Base-by-base conservation (phyloP, 345 rosid genomes). In the Populus deltoides region DNA sequence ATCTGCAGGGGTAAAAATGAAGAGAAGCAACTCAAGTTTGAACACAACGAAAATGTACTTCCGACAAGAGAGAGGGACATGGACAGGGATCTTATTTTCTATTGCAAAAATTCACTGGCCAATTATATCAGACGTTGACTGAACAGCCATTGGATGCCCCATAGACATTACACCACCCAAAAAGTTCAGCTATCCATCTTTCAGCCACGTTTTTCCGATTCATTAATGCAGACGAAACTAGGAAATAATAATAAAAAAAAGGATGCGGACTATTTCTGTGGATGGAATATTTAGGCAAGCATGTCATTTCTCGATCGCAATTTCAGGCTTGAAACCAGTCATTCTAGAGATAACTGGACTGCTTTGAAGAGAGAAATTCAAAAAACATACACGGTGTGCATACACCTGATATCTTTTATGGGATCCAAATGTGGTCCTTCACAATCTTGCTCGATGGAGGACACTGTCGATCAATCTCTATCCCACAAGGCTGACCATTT, bases 121-220 rank as follows among this genome's bases (percentile, higher is more conserved):
- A 6, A 47, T 74, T 76, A 77, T 74, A 63, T 81, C 77, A 77
- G 81, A 83, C 73, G 79, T 68, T 47, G 77, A 87, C 83, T 63
- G 75, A 68, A 72, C 78, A 68, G 17, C 59, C 12, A 25, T 71
- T 45, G 45, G 68, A 33, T 27, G 15, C 73, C 81, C 71, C 31
- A 24, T 18, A 33, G 47, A 18, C 31, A 57, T 18, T 25, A 47
- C 62, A 11, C 75, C 61, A 8, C 43, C 68, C 51, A 43, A 6
- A 57, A 63, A 35, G 31, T 68, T 51, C 18, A 20, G 36, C 39
- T 8, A 24, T 53, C 55, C 43, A 25, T 62, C n/a, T 79, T 27
- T 66, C 71, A 55, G 45, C 74, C 74, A 49, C 74, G 51, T 61
- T 73, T 63, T 67, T 12, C 29, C 70, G 67, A 70, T 74, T 81